Percentiles rank a stretch among this genome's conserved stretches.
Conservation (phyloP, 805 yeast genomes). For the Metschnikowia matae region DNA sequence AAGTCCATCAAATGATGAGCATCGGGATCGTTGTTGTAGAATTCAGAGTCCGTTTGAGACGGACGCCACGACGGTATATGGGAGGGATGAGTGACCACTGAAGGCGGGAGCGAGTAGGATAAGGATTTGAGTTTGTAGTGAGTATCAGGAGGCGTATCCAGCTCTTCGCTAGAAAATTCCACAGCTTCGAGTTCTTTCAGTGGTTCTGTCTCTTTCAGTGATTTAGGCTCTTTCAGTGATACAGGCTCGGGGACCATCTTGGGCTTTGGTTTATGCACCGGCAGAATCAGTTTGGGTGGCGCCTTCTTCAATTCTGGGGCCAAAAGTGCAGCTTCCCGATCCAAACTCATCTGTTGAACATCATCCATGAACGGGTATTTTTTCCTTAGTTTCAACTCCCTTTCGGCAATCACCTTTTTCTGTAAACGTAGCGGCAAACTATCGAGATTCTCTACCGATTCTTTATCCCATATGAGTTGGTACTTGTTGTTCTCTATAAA, state of each 20-base stretch:
- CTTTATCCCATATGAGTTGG: slow-evolving; percentile 32
- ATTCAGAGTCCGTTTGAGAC: slow-evolving; percentile 17
- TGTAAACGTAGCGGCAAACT: slow-evolving; percentile 39
- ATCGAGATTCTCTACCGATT: slow-evolving; percentile 18
- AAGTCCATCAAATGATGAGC: slow-evolving; percentile 23
- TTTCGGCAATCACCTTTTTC: slow-evolving; percentile 34
- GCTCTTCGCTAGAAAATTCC: not conserved
- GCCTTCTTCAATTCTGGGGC: not conserved
- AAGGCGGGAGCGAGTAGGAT: slow-evolving; percentile 31
- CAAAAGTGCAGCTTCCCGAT: slow-evolving; percentile 15
- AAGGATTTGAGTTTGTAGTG: slow-evolving; percentile 27
- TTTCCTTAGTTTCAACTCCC: slow-evolving; percentile 26
- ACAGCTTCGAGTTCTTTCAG: not conserved
- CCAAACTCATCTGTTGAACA: slow-evolving; percentile 23
- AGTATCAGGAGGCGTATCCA: slow-evolving; percentile 10
- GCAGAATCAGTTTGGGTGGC: not conserved
- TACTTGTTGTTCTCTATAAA: slow-evolving; percentile 26
- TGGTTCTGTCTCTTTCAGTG: not conserved
- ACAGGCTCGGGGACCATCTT: not conserved
- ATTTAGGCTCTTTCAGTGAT: not conserved
- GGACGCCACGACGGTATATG: slow-evolving; percentile 43
- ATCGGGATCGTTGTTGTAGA: slow-evolving; percentile 14
- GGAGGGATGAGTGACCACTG: slow-evolving; percentile 40
- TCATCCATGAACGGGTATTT: slow-evolving; percentile 35
- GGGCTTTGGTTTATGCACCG: not conserved